phyloP scores from a whole-genome alignment of 1,139 yeast genomes.

The Candida smagusa region DNA sequence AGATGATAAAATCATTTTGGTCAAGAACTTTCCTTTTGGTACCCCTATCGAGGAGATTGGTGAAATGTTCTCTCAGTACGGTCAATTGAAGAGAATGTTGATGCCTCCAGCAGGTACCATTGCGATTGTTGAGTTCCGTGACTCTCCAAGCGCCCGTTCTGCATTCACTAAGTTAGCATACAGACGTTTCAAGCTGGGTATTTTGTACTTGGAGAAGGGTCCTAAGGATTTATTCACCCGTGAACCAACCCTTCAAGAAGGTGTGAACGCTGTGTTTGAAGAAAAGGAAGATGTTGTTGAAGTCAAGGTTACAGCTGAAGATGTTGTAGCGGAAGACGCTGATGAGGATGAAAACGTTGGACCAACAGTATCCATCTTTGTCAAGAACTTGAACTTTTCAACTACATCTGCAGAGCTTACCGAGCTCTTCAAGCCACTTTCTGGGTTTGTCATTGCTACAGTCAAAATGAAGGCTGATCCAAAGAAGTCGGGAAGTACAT shows the following conservation, averaged over 20 bases:
- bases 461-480: constrained; percentile 90
- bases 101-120: constrained; percentile 98
- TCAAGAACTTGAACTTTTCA: constrained; percentile 85
- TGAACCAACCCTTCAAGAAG: constrained; percentile 46
- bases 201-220: constrained; percentile 89
- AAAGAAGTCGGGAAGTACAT: constrained; percentile 56
- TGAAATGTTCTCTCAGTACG: constrained; percentile 75
- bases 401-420: constrained; percentile 63
- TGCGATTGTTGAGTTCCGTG: constrained; percentile 90
- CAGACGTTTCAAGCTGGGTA: constrained; percentile 80
- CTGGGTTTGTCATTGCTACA: constrained; percentile 80
- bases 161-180: constrained; percentile 88
- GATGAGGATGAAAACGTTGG: constrained; percentile 50
- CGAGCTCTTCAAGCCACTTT: constrained; percentile 61
- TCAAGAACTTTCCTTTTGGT: constrained; percentile 87
- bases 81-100: constrained; percentile 72
- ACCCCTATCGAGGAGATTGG: constrained; percentile 78
- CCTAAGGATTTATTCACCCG: constrained; percentile 77
- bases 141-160: constrained; percentile 77
- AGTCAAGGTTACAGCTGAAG: constrained; percentile 40
- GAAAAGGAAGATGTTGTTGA: constrained; percentile 33
- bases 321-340: constrained; percentile 35
- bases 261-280: constrained; percentile 11
- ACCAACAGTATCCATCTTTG: constrained; percentile 81
- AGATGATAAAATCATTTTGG: constrained; percentile 77